A percentile compares a stretch with the other conserved stretches of the same genome.
Evolutionary conservation across 306 rosid species (phyloP).

Genomic region (Hippophae gyantsensis): DNA sequence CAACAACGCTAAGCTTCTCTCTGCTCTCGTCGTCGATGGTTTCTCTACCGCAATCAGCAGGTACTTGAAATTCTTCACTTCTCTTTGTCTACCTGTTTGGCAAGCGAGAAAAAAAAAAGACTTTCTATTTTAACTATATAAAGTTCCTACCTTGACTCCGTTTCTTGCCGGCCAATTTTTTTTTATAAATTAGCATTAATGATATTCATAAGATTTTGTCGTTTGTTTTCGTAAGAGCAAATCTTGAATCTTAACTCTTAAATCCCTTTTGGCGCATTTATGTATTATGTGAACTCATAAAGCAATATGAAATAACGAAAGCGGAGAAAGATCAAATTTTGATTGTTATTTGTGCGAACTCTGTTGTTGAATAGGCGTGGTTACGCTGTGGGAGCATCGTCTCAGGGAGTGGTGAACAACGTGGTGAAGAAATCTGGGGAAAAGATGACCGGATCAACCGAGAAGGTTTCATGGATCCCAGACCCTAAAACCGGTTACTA

Average conservation of each 20-base stretch:
- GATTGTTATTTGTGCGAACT: not conserved
- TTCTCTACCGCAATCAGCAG: constrained; percentile 42
- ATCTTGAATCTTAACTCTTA: not conserved
- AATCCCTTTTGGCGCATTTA: constrained; percentile 1
- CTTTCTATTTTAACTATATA: too few relatives aligned
- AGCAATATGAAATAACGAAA: not conserved
- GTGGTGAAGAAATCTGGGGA: constrained; percentile 39
- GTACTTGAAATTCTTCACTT: constrained; percentile 12
- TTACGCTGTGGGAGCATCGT: constrained; percentile 36
- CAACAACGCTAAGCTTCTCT: constrained; percentile 44
- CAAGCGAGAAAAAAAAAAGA: not conserved
- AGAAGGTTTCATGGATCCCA: constrained; percentile 80
- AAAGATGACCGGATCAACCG: constrained; percentile 12
- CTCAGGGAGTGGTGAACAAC: constrained; percentile 36
- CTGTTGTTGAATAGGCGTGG: constrained; percentile 47
- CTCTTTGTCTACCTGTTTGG: too few relatives aligned
- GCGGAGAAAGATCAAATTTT: not conserved
- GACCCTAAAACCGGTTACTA: constrained; percentile 84
- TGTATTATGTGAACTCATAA: not conserved
- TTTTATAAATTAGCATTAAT: too few relatives aligned
- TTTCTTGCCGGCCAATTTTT: constrained; percentile 9
- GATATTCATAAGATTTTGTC: not conserved
- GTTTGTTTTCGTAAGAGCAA: not conserved
- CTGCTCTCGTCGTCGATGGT: constrained; percentile 36
- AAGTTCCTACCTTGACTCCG: not conserved